Conservation (phyloP, 176 grass and related monocot genomes). For the Musa itinerans region DNA sequence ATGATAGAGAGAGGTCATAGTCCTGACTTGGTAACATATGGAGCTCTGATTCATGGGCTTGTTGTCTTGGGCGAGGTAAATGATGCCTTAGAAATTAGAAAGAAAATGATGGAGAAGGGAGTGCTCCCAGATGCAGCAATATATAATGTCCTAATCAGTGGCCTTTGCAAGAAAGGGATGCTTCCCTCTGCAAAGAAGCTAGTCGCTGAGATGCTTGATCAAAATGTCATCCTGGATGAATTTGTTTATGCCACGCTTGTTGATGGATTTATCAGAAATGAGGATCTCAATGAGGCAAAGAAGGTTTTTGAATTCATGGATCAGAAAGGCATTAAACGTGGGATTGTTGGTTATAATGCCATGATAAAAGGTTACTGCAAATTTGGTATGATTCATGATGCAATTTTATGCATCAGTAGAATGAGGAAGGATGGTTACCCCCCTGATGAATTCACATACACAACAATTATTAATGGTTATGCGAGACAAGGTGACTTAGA, state of each 20-base stretch:
- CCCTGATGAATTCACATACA: constrained; percentile 76
- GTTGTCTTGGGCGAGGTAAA: constrained; percentile 39
- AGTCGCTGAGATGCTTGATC: constrained; percentile 62
- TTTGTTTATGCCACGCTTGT: constrained; percentile 77
- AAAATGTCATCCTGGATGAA: constrained; percentile 68
- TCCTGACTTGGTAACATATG: constrained; percentile 62
- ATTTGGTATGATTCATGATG: constrained; percentile 66
- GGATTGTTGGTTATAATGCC: constrained; percentile 57
- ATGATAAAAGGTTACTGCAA: constrained; percentile 88
- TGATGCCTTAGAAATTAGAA: constrained; percentile 42
- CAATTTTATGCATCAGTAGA: constrained; percentile 37
- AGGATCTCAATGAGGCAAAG: constrained; percentile 47
- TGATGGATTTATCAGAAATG: constrained; percentile 76
- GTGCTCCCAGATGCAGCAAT: constrained; percentile 57
- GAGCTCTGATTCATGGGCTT: constrained; percentile 65
- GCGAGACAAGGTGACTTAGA: constrained; percentile 43
- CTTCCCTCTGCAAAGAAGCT: constrained; percentile 67
- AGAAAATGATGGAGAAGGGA: constrained; percentile 61
- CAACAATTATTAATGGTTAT: constrained; percentile 50
- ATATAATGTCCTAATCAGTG: constrained; percentile 71
- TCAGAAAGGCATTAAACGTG: constrained; percentile 32
- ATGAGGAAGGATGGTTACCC: constrained; percentile 43
- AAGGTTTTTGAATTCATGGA: constrained; percentile 66
- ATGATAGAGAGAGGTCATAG: constrained; percentile 48
- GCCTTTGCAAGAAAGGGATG: constrained; percentile 75